Conservation (phyloP, 2,329 filamentous ascomycete species). For the Penicillium sp. region DNA sequence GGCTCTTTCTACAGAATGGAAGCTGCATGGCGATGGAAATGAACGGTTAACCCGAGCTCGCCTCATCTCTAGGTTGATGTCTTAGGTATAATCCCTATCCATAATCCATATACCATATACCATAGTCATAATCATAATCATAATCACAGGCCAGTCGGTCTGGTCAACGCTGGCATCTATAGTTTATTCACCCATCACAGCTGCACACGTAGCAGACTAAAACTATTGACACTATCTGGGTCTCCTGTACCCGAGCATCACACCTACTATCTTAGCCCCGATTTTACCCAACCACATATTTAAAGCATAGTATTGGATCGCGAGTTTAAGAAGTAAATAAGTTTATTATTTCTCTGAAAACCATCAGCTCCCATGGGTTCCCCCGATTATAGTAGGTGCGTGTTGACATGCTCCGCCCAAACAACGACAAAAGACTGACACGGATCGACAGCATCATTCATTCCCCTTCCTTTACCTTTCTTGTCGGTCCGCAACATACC, state of each 20-base stretch:
- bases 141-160: conserved; percentile 8
- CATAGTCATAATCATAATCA: too few relatives aligned
- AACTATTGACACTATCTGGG: conserved; percentile 20
- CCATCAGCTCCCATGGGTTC: conserved; percentile 23
- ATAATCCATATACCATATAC: too few relatives aligned
- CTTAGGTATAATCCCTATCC: background rate
- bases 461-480: conserved; percentile 44
- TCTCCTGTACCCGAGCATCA: conserved; percentile 12
- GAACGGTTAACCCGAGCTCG: background rate
- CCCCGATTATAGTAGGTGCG: conserved; percentile 35
- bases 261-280: conserved; percentile 1
- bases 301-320: conserved; percentile 3
- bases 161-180: conserved; percentile 14
- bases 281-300: conserved; percentile 7
- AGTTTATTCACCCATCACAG: conserved; percentile 25
- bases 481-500: conserved; percentile 44
- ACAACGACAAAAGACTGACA: conserved; percentile 2
- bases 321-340: background rate
- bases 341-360: background rate
- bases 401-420: background rate
- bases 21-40: conserved; percentile 2
- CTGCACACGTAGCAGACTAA: conserved; percentile 34
- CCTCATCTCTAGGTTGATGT: background rate
- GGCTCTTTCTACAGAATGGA: background rate
- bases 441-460: conserved; percentile 37